phyloP scores from a whole-genome alignment of 164 flowering plant genomes.

The Magnolia sinica region DNA sequence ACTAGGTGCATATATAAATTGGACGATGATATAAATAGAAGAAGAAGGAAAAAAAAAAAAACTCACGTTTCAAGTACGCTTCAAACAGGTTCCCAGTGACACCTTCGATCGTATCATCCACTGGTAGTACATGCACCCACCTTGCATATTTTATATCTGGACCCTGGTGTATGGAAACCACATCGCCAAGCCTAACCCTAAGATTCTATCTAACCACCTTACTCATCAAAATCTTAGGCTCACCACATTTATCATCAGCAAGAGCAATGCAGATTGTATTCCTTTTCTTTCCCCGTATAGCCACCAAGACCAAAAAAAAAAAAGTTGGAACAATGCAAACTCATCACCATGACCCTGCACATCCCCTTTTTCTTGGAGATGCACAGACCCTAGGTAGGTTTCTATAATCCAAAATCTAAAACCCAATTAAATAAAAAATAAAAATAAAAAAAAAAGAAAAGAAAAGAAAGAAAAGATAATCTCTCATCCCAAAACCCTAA shows the following conservation, averaged over 20 bases:
- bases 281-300: constrained; percentile 69
- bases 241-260: constrained; percentile 86
- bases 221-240: constrained; percentile 84
- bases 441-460: too few species aligned
- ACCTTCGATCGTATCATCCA: constrained; percentile 87
- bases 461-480: too few species aligned
- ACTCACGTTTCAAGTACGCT: constrained; percentile 80
- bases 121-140: constrained; percentile 80
- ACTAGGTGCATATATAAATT: neutral
- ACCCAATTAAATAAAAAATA: too few species aligned
- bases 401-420: too few species aligned
- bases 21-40: neutral
- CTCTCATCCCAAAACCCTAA: too few species aligned
- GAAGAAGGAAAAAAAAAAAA: neutral
- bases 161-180: constrained; percentile 82
- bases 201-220: constrained; percentile 80
- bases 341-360: too few species aligned
- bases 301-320: neutral
- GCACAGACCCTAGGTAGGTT: neutral
- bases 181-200: constrained; percentile 85
- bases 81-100: constrained; percentile 81
- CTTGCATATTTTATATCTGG: constrained; percentile 80
- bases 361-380: neutral
- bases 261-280: constrained; percentile 86
- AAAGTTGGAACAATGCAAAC: neutral